These are phyloP conservation scores for Albizia julibrissin DNA, from an alignment of 306 rosid genomes.

Conservation along the genomic window DNA sequence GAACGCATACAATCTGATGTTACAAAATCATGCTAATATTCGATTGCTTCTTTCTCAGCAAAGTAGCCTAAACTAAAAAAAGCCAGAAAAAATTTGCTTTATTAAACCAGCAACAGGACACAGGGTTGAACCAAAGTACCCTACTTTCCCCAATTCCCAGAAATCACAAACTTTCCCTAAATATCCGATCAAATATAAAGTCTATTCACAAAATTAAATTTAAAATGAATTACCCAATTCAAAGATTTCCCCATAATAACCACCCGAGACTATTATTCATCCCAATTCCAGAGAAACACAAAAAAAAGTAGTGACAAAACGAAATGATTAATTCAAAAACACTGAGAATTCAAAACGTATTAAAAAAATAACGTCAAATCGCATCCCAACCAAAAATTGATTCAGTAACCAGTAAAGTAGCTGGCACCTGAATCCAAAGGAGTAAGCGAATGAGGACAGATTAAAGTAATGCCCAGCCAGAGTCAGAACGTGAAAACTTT, in stretches of 20 bases:
- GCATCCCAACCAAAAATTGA: slow-evolving; percentile 10
- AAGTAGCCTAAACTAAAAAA: slow-evolving; percentile 18
- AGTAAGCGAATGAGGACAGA: neutral
- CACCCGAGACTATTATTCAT: neutral
- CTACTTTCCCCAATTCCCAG: neutral
- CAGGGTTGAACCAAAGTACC: neutral
- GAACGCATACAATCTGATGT: neutral
- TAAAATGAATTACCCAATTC: neutral
- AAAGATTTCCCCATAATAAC: neutral
- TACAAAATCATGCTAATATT: neutral
- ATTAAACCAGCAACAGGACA: slow-evolving; percentile 1
- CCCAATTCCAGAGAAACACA: neutral
- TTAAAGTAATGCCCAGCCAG: neutral
- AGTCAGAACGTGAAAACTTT: neutral
- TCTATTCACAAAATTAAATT: neutral
- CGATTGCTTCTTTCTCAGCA: slow-evolving; percentile 9
- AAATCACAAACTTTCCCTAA: neutral
- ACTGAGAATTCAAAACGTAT: neutral
- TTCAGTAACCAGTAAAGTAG: slow-evolving; percentile 16
- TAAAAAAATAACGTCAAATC: neutral
- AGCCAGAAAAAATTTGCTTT: neutral
- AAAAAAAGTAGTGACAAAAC: neutral
- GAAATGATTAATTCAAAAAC: neutral
- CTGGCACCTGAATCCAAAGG: slow-evolving; percentile 22
- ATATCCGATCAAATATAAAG: neutral